These are phyloP conservation scores for Leccinum uliginosum DNA, from an alignment of 768 basidiomycete species.

Conservation along the genomic window DNA sequence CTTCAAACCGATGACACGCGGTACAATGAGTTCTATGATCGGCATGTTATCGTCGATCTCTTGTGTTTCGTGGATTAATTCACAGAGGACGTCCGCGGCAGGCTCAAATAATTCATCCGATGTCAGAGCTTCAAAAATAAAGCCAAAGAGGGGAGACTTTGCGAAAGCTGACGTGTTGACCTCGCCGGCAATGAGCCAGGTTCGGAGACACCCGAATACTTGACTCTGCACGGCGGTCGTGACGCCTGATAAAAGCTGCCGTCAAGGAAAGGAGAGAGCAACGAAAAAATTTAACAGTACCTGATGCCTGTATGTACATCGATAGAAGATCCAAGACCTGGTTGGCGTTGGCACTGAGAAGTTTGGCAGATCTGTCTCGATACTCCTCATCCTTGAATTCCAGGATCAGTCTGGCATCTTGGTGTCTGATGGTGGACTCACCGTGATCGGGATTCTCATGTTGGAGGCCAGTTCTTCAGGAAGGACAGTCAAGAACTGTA, in stretches of 20 bases:
- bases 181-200: conserved; percentile 89
- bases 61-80: conserved; percentile 96
- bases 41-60: conserved; percentile 93
- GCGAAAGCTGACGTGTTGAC: conserved; percentile 59
- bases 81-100: conserved; percentile 88
- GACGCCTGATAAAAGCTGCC: conserved; percentile 59
- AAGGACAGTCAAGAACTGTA: conserved; percentile 87
- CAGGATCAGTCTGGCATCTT: conserved; percentile 9
- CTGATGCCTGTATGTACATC: conserved; percentile 85
- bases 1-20: conserved; percentile 73
- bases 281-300: conserved; percentile 35
- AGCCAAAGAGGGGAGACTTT: conserved; percentile 74
- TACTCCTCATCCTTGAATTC: conserved; percentile 68
- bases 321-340: conserved; percentile 74
- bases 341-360: conserved; percentile 65
- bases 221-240: conserved; percentile 74
- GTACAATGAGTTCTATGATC: conserved; percentile 84
- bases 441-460: conserved; percentile 82
- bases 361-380: conserved; percentile 48
- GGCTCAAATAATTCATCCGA: conserved; percentile 89
- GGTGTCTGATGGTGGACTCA: conserved; percentile 38
- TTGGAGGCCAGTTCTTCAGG: conserved; percentile 88
- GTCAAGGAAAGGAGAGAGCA: neutral
- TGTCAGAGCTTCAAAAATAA: conserved; percentile 77
- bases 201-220: conserved; percentile 78